Percentiles rank a stretch among this genome's conserved stretches.
Evolutionary conservation across 108 stramenopile species (phyloP).

Genomic region (Cyclostephanos invisitatus): DNA sequence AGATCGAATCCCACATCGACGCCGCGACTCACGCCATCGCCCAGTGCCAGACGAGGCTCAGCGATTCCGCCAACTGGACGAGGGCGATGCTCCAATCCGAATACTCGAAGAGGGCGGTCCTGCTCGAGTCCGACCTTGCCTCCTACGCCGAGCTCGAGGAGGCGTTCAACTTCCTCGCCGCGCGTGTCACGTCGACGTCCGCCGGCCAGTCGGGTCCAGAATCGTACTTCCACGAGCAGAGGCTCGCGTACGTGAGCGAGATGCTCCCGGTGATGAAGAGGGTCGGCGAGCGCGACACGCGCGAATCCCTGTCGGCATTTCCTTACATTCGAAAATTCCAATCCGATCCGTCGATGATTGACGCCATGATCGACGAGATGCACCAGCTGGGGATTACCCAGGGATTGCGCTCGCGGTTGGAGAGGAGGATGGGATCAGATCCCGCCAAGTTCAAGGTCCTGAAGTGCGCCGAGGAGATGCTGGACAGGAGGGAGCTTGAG

Average conservation of each 20-base stretch:
- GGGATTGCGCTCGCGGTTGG: conserved; percentile 8
- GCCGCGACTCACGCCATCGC: conserved; percentile 2
- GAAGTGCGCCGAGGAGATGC: conserved; percentile 16
- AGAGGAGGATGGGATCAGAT: not conserved
- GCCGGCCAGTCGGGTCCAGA: not conserved
- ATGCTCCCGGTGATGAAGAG: conserved; percentile 34
- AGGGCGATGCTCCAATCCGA: conserved; percentile 13
- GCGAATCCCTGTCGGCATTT: conserved; percentile 6
- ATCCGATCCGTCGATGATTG: not conserved
- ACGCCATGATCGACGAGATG: conserved; percentile 28
- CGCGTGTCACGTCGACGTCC: not conserved
- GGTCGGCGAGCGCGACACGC: not conserved
- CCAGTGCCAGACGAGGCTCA: not conserved
- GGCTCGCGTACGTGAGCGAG: conserved; percentile 27
- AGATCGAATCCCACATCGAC: conserved; percentile 8
- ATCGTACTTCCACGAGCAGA: conserved; percentile 11
- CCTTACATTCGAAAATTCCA: conserved; percentile 34
- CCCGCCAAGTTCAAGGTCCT: conserved; percentile 13
- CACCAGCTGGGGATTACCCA: conserved; percentile 19
- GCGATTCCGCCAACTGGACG: not conserved
- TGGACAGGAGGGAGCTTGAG: conserved; percentile 1
- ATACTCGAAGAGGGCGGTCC: conserved; percentile 22
- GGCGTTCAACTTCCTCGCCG: conserved; percentile 7
- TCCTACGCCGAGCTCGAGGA: conserved; percentile 10
- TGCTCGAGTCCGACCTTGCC: conserved; percentile 8